Percentiles rank a stretch among this genome's conserved stretches.
phyloP scores from a whole-genome alignment of 1,284 basidiomycete species.

The Sporisorium reilianum region DNA sequence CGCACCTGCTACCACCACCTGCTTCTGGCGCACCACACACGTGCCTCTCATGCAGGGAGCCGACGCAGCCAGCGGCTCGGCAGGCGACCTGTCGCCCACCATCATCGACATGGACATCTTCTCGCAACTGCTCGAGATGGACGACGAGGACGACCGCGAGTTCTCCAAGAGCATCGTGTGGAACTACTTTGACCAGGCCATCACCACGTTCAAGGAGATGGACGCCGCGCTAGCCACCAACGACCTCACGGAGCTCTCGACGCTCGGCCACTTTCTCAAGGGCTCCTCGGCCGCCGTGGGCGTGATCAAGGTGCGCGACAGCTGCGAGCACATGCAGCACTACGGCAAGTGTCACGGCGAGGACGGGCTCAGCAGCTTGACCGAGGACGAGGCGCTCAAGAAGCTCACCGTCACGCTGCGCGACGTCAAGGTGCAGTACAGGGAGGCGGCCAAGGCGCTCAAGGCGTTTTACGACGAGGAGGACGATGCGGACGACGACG shows the following conservation, averaged over 20 bases:
- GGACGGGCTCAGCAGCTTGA: constrained; percentile 56
- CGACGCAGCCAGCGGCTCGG: constrained; percentile 33
- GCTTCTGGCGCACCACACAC: neutral
- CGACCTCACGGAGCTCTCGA: constrained; percentile 78
- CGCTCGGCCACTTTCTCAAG: constrained; percentile 91
- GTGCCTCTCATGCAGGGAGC: constrained; percentile 17
- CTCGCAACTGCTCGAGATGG: constrained; percentile 87
- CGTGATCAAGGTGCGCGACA: constrained; percentile 80
- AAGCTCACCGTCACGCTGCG: constrained; percentile 50
- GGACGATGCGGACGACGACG: constrained; percentile 69
- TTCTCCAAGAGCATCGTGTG: constrained; percentile 83
- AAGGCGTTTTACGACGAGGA: constrained; percentile 70
- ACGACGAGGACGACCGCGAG: constrained; percentile 81
- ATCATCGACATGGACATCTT: constrained; percentile 84
- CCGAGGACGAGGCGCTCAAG: constrained; percentile 49
- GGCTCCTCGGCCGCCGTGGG: constrained; percentile 92
- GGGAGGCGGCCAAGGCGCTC: constrained; percentile 65
- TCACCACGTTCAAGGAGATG: constrained; percentile 82
- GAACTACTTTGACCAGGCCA: constrained; percentile 78
- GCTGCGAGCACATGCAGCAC: constrained; percentile 90
- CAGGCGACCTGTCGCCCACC: constrained; percentile 50
- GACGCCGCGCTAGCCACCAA: constrained; percentile 77
- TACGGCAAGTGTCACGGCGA: constrained; percentile 74
- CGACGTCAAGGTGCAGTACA: constrained; percentile 61
- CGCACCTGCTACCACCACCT: neutral